Conservation (phyloP, 2,329 filamentous ascomycete species). For the Cercospora citrullina region DNA sequence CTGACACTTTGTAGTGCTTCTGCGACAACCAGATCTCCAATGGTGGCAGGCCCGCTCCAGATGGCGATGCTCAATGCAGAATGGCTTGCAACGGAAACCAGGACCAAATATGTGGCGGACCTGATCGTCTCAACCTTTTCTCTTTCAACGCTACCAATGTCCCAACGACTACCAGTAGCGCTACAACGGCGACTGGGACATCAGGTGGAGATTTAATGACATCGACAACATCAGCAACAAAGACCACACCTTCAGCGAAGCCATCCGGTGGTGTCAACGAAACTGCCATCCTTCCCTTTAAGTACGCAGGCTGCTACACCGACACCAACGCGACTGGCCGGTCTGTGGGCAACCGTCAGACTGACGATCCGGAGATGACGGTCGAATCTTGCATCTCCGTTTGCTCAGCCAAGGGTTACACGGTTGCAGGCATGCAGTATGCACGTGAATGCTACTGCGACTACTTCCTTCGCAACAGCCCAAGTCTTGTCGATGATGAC, state of each 20-base stretch:
- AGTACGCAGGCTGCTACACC: constrained; percentile 33
- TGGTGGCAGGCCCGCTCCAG: constrained; percentile 28
- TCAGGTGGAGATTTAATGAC: not conserved
- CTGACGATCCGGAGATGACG: constrained; percentile 25
- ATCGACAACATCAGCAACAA: constrained; percentile 21
- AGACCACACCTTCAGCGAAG: constrained; percentile 25
- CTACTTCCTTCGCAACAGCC: constrained; percentile 31
- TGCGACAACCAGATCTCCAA: constrained; percentile 36
- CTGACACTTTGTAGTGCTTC: constrained; percentile 30
- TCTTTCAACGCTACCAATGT: constrained; percentile 27
- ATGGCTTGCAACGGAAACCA: constrained; percentile 35
- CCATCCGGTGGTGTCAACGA: constrained; percentile 32
- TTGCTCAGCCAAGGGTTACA: constrained; percentile 36
- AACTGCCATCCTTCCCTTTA: constrained; percentile 27
- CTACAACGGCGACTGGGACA: constrained; percentile 5
- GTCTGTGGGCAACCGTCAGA: constrained; percentile 19
- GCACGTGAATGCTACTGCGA: constrained; percentile 39
- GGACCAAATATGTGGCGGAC: constrained; percentile 34
- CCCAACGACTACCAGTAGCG: constrained; percentile 12
- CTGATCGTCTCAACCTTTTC: constrained; percentile 34
- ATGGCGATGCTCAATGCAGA: constrained; percentile 32
- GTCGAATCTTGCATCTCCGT: constrained; percentile 33
- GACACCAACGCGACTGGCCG: constrained; percentile 30
- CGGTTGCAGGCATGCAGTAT: constrained; percentile 39
- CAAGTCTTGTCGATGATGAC: constrained; percentile 25